Base-by-base conservation (phyloP, 225 moss, liverwort and hornwort genomes). In the Pseudisothecium myosuroides region DNA sequence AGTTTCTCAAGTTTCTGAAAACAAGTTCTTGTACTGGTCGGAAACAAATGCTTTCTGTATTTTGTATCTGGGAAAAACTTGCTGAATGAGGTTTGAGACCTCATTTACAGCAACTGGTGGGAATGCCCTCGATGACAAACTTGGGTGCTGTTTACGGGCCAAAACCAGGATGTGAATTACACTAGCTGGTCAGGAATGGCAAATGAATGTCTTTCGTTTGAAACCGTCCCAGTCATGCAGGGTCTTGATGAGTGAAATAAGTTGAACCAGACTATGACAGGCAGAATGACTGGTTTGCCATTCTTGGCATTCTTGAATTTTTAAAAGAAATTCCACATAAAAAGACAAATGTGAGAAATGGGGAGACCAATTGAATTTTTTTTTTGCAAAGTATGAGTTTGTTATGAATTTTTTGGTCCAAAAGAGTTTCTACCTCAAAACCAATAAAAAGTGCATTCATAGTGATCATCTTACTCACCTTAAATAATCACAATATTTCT, bases 401-500 rank as follows among this genome's bases (percentile, higher is more conserved):
- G 4, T 65, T 34, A 63, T 8, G 20, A 67, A 37, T 11, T 37
- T 67, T 4, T n/a, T n/a, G n/a, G 67, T 4, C 22, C 12, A 4
- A 21, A 62, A 67, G 67, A 37, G 67, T n/a, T 32, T 0, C 7
- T 22, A n/a, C 2, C 4, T 2, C 1, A 7, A 39, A n/a, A 68
- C 1, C n/a, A 67, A 68, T 22, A 23, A 22, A 67, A n/a, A 13
- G 22, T 22, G 13, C 37, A 67, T 67, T 12, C 4, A 69, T 69
- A 69, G 21, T 39, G 14, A 4, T 23, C 68, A 68, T 68, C 12
- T 22, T 12, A 37, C 2, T 23, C 26, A 69, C 7, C 8, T 4
- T 7, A 32, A 6, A 2, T 3, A n/a, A 1, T 43, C 26, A 26
- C 26, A 41, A 39, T 26, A 27, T 9, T 27, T 8, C 3, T 1